Base-by-base conservation (phyloP, 768 basidiomycete species). In the Daedalea quercina region DNA sequence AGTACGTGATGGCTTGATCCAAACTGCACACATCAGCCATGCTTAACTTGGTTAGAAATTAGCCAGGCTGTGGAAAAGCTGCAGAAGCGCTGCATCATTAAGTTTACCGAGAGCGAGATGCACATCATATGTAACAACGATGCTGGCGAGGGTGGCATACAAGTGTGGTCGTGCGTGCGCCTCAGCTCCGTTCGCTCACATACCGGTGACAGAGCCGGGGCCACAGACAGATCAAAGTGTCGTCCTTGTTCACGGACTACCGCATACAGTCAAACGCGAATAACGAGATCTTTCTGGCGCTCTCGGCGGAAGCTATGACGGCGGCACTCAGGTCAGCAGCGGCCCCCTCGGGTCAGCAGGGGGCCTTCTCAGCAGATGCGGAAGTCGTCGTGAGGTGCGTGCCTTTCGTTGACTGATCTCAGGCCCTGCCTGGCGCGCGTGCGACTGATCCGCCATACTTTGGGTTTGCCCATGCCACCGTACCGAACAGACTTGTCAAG, bases 191-290 rank as follows among this genome's bases (percentile, higher is more conserved):
- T n/a, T n/a, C 43, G 48, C 52, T 15, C 28, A 2, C 28, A 58
- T 60, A 54, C 47, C 60, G 35, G 65, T 54, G 12, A 35, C 44
- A 49, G 19, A 22, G 47, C 25, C 37, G 6, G 12, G 35, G 15
- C 7, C 33, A 17, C 51, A 85, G 84, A 15, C 77, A 82, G 59
- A 78, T 87, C 61, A 85, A 83, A 65, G 76, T 82, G 9, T 73
- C 77, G 35, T 79, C 87, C 0, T 63, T 92, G 9, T 90, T 92
- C 69, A 76, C 74, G 1, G 75, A 81, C 55, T 90, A 93, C 65
- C 84, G 90, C 42, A 90, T 94, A 61, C 87, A 93, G 62, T 93
- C 91, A 20, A 92, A 92, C 60, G 78, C 87, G 2, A 71, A 80
- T 28, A 92, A 94, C 67, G 82, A 84, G 60, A 94, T 94, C 55